Percentiles rank a stretch among this genome's conserved stretches.
Evolutionary conservation across 2,329 filamentous ascomycete genomes (phyloP).

Genomic region (Trichoderma brevicompactum): DNA sequence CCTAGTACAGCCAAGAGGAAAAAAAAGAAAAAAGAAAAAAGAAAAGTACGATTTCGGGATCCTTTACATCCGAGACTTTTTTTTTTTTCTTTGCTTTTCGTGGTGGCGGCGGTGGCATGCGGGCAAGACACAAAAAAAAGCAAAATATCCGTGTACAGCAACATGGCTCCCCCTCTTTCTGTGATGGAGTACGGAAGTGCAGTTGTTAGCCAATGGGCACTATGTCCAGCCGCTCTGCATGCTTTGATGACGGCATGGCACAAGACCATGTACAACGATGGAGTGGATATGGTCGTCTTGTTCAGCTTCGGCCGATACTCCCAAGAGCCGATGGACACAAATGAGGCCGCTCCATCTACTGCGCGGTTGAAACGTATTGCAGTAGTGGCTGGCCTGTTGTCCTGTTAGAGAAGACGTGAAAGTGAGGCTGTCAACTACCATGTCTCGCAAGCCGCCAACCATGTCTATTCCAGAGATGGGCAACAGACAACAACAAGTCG

Average conservation of each 20-base stretch:
- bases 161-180: background rate
- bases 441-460: background rate
- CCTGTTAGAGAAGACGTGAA: background rate
- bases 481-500: background rate
- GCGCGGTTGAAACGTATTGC: background rate
- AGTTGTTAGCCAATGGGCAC: no score
- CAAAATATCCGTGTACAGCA: background rate
- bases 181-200: background rate
- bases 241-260: background rate
- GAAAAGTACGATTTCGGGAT: background rate
- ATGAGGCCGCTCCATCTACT: background rate
- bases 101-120: background rate
- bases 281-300: background rate
- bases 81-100: background rate
- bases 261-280: background rate
- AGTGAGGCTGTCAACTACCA: background rate
- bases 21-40: background rate
- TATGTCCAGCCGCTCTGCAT: background rate
- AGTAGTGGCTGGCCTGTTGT: background rate
- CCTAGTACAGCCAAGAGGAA: background rate
- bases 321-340: background rate
- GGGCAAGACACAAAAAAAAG: background rate
- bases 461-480: background rate
- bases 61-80: background rate
- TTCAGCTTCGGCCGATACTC: background rate